These are phyloP conservation scores for Cardamine resedifolia DNA, from an alignment of 345 rosid species.

Conservation along the genomic window DNA sequence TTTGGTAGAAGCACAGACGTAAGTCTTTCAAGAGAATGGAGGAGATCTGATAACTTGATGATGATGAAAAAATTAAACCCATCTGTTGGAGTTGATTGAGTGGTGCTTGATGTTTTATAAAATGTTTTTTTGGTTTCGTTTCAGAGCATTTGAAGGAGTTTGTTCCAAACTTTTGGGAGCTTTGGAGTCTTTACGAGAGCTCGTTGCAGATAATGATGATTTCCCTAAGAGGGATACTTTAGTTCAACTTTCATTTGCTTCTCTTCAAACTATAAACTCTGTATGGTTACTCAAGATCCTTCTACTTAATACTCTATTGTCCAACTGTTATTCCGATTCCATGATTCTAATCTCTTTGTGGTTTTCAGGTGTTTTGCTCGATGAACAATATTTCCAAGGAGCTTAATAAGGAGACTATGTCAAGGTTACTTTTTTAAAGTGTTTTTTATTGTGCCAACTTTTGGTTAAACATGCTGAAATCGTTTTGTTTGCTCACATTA, in stretches of 20 bases:
- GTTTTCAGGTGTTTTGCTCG: constrained; percentile 66
- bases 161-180: constrained; percentile 57
- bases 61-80: constrained; percentile 17
- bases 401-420: constrained; percentile 52
- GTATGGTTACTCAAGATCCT: constrained; percentile 46
- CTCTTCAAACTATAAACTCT: constrained; percentile 55
- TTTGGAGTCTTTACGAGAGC: constrained; percentile 62
- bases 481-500: constrained; percentile 11
- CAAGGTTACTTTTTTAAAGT: constrained; percentile 48
- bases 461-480: neutral
- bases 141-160: constrained; percentile 71
- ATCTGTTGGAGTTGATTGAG: constrained; percentile 16
- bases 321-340: neutral
- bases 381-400: constrained; percentile 51
- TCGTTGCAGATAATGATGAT: constrained; percentile 40
- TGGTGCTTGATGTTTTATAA: constrained; percentile 11
- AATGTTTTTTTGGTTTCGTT: constrained; percentile 29
- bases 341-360: constrained; percentile 16
- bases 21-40: constrained; percentile 40
- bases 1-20: constrained; percentile 61
- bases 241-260: constrained; percentile 49
- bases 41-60: constrained; percentile 6
- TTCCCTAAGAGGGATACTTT: constrained; percentile 50
- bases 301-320: neutral
- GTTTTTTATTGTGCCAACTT: neutral